phyloP scores from a whole-genome alignment of 495 filamentous ascomycete species.

The Penicillium chermesinum region DNA sequence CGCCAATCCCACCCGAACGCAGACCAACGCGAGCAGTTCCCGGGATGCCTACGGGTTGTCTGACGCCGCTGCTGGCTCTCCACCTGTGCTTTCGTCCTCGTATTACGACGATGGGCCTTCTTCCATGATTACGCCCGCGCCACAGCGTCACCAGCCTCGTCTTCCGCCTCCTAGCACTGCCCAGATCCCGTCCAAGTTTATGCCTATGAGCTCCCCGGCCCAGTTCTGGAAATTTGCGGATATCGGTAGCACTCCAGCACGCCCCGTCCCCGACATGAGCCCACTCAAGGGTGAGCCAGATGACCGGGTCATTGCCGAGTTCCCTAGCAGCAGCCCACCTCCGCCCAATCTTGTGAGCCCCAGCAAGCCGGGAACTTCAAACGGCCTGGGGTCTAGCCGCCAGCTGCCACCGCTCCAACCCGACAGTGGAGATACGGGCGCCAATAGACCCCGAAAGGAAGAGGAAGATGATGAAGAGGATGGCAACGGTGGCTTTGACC shows the following conservation, averaged over 20 bases:
- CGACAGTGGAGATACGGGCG: conserved; percentile 16
- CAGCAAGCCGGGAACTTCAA: conserved; percentile 40
- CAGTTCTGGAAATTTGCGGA: conserved; percentile 88
- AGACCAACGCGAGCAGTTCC: conserved; percentile 50
- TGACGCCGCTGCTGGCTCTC: conserved; percentile 56
- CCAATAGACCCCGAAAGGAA: conserved; percentile 13
- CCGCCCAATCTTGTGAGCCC: conserved; percentile 46
- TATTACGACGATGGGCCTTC: conserved; percentile 53
- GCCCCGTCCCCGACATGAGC: conserved; percentile 55
- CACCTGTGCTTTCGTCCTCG: conserved; percentile 65
- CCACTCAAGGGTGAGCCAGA: conserved; percentile 50
- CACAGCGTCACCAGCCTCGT: conserved; percentile 72
- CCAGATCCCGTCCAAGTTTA: conserved; percentile 86
- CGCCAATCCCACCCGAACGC: conserved; percentile 23
- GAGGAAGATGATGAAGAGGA: conserved; percentile 49
- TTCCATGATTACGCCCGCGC: conserved; percentile 77
- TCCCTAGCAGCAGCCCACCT: conserved; percentile 63
- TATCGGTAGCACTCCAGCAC: conserved; percentile 71
- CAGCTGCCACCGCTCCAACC: conserved; percentile 34
- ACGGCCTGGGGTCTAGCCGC: conserved; percentile 30
- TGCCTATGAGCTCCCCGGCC: conserved; percentile 92
- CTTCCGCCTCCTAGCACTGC: conserved; percentile 85
- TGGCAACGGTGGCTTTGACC: conserved; percentile 57
- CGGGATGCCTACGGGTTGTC: conserved; percentile 52
- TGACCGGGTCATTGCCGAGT: conserved; percentile 42